Base-by-base conservation (phyloP, 192 early-diverging fungal species). In the Podila verticillata region DNA sequence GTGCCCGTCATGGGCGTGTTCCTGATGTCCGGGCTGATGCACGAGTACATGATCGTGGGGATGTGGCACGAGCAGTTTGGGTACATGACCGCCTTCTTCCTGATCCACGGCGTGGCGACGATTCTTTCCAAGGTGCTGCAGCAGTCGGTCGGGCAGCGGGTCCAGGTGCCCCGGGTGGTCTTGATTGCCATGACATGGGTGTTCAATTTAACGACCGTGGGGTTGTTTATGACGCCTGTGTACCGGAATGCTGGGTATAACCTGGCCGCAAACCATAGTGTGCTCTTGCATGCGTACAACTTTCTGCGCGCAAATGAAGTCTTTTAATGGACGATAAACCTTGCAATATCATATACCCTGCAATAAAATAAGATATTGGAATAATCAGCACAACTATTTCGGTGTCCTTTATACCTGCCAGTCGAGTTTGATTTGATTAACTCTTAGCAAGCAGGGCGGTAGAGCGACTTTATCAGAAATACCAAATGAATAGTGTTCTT, bases 11-110 rank as follows among this genome's bases (percentile, higher is more conserved):
- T 80, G 65, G 77, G 65, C 20, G 77, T 80, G 34, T 80, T 80
- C 28, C 54, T 80, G 31, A 72, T 80, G 77, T 80, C 77, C 5
- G 77, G 77, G 1, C 54, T 80, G 70, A 65, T 68, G 77, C 77
- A 80, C 61, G 77, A 80, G 61, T 72, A 60, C 61, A 68, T 72
- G 26, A 22, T 80, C n/a, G 10, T 63, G 24, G 60, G 58, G 4
- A 68, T 72, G 77, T 80, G 70, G 69, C 70, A 80, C 31, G 34
- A 32, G 13, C 62, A 65, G 17, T 63, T 62, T 9, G 75, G 75
- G 15, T 34, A 35, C 39, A 79, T 79, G 75, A 71, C 69, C 3
- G 29, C 39, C 22, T 80, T 72, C 61, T 80, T 80, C 49, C 30
- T 80, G 61, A 35, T 80, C 35, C 70, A 80, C 36, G 77, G 77